A percentile compares a stretch with the other conserved stretches of the same genome.
Evolutionary conservation across 148 eudicot genomes (phyloP).

Genomic region (Mesembryanthemum crystallinum): DNA sequence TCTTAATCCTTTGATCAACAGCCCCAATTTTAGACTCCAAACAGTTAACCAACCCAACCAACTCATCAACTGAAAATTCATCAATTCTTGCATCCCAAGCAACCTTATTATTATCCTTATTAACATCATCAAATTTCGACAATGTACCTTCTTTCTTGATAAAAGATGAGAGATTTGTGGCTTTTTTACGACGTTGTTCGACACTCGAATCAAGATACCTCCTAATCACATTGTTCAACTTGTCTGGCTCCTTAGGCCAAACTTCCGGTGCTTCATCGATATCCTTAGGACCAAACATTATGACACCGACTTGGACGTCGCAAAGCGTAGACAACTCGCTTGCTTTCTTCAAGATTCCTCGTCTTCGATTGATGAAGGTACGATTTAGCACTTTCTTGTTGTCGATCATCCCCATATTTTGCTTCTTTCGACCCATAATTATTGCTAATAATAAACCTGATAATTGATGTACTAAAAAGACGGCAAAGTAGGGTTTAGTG

Average conservation of each 20-base stretch:
- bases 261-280: not conserved
- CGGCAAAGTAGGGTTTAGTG: no score
- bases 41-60: slow-evolving; percentile 1
- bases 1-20: slow-evolving; percentile 12
- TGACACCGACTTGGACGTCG: slow-evolving; percentile 10
- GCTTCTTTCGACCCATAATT: slow-evolving; percentile 1
- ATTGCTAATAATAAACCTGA: no score
- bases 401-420: not conserved
- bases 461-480: no score
- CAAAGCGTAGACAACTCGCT: slow-evolving; percentile 22
- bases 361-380: not conserved
- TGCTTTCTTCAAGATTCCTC: slow-evolving; percentile 20
- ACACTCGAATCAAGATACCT: not conserved
- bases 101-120: no score
- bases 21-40: slow-evolving; percentile 9
- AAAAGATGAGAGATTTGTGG: not conserved
- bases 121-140: no score
- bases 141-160: not conserved
- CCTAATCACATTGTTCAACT: not conserved
- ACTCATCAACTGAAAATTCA: not conserved
- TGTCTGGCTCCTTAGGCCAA: slow-evolving; percentile 17
- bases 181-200: slow-evolving; percentile 13
- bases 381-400: slow-evolving; percentile 2
- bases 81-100: not conserved
- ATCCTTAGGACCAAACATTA: slow-evolving; percentile 18